Evolutionary conservation across 2,329 filamentous ascomycete species (phyloP).

Genomic region (Fusarium drepaniforme): DNA sequence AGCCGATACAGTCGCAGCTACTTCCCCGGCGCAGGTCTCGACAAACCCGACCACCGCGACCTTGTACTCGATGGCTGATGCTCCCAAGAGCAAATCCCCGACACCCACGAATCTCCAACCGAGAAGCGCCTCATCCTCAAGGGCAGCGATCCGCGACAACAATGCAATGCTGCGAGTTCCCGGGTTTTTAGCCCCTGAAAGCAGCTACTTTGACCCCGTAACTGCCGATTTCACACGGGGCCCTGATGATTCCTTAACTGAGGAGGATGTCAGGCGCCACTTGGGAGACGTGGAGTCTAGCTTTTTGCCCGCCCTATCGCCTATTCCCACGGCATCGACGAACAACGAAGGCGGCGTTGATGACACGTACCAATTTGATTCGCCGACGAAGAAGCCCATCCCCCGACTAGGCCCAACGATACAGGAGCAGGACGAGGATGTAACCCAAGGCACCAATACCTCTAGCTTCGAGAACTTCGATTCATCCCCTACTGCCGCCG

Average conservation of each 20-base stretch:
- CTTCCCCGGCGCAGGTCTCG: slow-evolving; percentile 13
- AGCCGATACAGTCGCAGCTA: slow-evolving; percentile 27
- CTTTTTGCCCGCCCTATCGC: slow-evolving; percentile 70
- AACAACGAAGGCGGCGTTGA: slow-evolving; percentile 55
- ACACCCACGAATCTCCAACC: slow-evolving; percentile 3
- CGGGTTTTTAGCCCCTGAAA: slow-evolving; percentile 47
- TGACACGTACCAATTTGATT: slow-evolving; percentile 72
- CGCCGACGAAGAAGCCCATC: slow-evolving; percentile 48
- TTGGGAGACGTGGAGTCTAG: slow-evolving; percentile 75
- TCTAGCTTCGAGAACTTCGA: slow-evolving; percentile 65
- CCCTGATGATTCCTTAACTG: slow-evolving; percentile 62
- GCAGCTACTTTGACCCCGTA: slow-evolving; percentile 57
- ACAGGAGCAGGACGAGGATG: slow-evolving; percentile 36
- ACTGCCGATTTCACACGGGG: slow-evolving; percentile 50
- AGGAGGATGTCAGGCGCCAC: slow-evolving; percentile 67
- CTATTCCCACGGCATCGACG: slow-evolving; percentile 61
- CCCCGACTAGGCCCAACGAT: slow-evolving; percentile 40
- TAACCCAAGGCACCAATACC: slow-evolving; percentile 57
- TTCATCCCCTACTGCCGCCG: slow-evolving; percentile 69
- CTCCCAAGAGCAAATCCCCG: slow-evolving; percentile 20
- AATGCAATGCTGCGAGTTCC: slow-evolving; percentile 33
- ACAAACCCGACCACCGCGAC: slow-evolving; percentile 24
- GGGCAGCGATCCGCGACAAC: slow-evolving; percentile 18
- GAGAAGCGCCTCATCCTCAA: slow-evolving; percentile 15
- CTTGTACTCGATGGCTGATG: slow-evolving; percentile 32